phyloP scores from a whole-genome alignment of 129 eudicot species.

The Mikania micrantha region DNA sequence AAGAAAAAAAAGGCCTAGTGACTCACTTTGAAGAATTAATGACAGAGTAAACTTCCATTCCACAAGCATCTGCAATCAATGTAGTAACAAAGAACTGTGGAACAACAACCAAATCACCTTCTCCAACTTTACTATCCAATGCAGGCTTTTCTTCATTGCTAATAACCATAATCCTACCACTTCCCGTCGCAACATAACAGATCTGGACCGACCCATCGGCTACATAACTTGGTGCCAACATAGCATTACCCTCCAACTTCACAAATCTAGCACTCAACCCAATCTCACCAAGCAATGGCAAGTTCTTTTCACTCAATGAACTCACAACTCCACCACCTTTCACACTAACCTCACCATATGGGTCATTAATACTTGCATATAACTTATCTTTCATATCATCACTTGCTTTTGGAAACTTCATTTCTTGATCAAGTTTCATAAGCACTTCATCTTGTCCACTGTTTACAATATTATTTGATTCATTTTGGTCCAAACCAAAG shows the following conservation, averaged over 20 bases:
- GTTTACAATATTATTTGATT: constrained; percentile 12
- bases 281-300: constrained; percentile 31
- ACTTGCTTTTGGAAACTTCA: constrained; percentile 27
- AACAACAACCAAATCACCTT: constrained; percentile 41
- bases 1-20: too few relatives aligned
- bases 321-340: constrained; percentile 18
- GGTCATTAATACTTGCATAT: constrained; percentile 3
- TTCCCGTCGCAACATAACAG: constrained; percentile 35
- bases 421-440: constrained; percentile 23
- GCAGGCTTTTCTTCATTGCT: constrained; percentile 31
- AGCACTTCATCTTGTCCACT: constrained; percentile 26
- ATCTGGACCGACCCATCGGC: constrained; percentile 30
- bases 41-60: constrained; percentile 43
- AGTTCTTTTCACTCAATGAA: constrained; percentile 17
- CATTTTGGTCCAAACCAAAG: constrained; percentile 15
- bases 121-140: constrained; percentile 34
- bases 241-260: constrained; percentile 31
- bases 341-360: neutral
- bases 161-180: constrained; percentile 44
- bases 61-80: constrained; percentile 30
- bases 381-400: neutral
- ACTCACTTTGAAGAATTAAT: constrained; percentile 47
- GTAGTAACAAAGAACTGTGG: constrained; percentile 43
- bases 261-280: constrained; percentile 39
- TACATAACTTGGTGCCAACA: constrained; percentile 34